Conservation (phyloP, 202 grass and related monocot species). For the Eragrostis tef region DNA sequence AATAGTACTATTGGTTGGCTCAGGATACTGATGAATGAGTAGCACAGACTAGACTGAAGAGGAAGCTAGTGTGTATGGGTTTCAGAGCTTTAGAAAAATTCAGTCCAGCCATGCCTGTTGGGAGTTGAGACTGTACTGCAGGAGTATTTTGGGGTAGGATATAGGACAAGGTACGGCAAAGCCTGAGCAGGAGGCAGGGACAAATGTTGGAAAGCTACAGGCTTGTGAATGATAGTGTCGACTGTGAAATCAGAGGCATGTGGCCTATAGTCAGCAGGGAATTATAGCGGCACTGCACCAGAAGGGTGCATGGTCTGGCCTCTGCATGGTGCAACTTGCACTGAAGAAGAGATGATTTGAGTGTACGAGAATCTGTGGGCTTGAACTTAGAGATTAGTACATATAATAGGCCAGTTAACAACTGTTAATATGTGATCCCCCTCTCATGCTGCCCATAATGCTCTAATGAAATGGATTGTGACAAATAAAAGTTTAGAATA, state of each 20-base stretch:
- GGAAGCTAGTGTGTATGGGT: constrained; percentile 56
- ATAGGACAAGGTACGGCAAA: constrained; percentile 53
- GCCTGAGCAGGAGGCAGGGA: constrained; percentile 59
- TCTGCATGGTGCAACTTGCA: constrained; percentile 6
- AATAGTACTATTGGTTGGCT: constrained; percentile 31
- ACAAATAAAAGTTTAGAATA: neutral
- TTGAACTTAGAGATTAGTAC: neutral
- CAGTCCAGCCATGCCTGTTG: constrained; percentile 51
- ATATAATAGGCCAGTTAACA: constrained; percentile 6
- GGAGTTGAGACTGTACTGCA: constrained; percentile 34
- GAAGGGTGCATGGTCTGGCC: constrained; percentile 42
- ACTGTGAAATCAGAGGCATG: constrained; percentile 60
- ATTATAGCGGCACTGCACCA: constrained; percentile 46
- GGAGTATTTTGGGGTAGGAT: constrained; percentile 13
- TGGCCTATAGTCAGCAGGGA: constrained; percentile 59
- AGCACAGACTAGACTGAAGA: constrained; percentile 45
- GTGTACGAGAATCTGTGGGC: neutral
- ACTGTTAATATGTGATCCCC: constrained; percentile 22
- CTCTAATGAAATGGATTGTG: constrained; percentile 40
- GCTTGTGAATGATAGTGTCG: constrained; percentile 73
- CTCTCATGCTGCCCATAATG: constrained; percentile 41
- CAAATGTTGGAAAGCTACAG: constrained; percentile 62
- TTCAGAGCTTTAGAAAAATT: constrained; percentile 65
- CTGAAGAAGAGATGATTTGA: constrained; percentile 2
- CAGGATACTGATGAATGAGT: constrained; percentile 44